phyloP scores from a whole-genome alignment of 1,284 basidiomycete genomes.

The Mycena sp. region DNA sequence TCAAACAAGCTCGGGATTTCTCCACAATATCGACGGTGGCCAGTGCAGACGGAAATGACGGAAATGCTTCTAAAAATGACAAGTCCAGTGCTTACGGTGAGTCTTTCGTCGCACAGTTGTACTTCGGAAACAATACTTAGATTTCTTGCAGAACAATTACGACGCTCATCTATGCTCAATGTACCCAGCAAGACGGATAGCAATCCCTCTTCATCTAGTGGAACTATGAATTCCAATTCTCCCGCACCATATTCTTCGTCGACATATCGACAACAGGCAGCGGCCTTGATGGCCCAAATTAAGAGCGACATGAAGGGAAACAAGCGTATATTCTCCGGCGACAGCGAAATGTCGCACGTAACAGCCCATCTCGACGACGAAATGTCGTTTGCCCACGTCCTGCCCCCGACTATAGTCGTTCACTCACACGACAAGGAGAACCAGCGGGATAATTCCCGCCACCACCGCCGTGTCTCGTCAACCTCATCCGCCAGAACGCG shows the following conservation, averaged over 20 bases:
- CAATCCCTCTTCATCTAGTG: constrained; percentile 44
- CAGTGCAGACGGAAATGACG: constrained; percentile 25
- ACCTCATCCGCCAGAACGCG: constrained; percentile 22
- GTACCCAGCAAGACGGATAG: constrained; percentile 43
- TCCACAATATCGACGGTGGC: constrained; percentile 75
- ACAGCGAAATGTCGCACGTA: constrained; percentile 64
- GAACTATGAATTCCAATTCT: constrained; percentile 45
- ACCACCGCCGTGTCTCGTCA: constrained; percentile 33
- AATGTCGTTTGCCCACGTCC: constrained; percentile 32
- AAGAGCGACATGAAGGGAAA: constrained; percentile 78
- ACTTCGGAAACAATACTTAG: background rate
- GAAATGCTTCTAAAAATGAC: constrained; percentile 13
- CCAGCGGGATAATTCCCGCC: constrained; percentile 33
- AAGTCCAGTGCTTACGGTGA: constrained; percentile 35
- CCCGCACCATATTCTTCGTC: constrained; percentile 63
- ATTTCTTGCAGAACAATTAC: constrained; percentile 32
- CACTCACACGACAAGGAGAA: constrained; percentile 46
- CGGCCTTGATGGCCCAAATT: constrained; percentile 85
- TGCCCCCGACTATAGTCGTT: constrained; percentile 36
- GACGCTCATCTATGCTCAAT: constrained; percentile 45
- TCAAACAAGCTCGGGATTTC: constrained; percentile 78
- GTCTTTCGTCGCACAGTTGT: background rate
- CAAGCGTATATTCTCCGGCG: constrained; percentile 76
- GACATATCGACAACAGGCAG: constrained; percentile 80
- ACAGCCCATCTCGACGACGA: constrained; percentile 51